Conservation (phyloP, 2,329 filamentous ascomycete species). For the Paracamarosporium sp. region DNA sequence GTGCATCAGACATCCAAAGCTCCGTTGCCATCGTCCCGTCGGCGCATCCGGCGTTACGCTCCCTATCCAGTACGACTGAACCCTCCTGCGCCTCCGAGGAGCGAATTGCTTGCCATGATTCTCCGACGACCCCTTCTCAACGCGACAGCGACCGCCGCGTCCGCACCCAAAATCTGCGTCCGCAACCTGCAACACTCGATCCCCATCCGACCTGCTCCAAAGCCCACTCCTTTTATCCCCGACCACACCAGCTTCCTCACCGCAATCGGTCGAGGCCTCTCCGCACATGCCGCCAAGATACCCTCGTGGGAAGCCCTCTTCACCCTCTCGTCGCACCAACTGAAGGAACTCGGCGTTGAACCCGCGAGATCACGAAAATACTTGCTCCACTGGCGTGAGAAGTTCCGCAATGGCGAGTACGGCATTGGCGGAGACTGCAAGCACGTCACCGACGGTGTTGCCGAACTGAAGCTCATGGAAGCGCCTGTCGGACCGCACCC, state of each 20-base stretch:
- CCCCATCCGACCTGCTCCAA: slow-evolving; percentile 60
- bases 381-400: slow-evolving; percentile 84
- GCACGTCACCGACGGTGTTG: slow-evolving; percentile 68
- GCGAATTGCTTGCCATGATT: too few relatives aligned
- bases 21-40: neutral
- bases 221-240: slow-evolving; percentile 84
- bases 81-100: neutral
- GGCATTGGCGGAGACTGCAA: slow-evolving; percentile 84
- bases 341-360: slow-evolving; percentile 84
- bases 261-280: slow-evolving; percentile 87
- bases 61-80: neutral
- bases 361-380: slow-evolving; percentile 83
- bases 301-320: slow-evolving; percentile 91
- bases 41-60: slow-evolving; percentile 2
- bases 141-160: slow-evolving; percentile 30
- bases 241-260: slow-evolving; percentile 86
- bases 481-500: slow-evolving; percentile 51
- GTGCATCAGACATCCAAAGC: neutral
- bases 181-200: slow-evolving; percentile 50
- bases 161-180: slow-evolving; percentile 34
- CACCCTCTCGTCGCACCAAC: slow-evolving; percentile 75
- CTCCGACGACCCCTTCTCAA: slow-evolving; percentile 42
- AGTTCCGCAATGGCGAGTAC: slow-evolving; percentile 77
- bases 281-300: slow-evolving; percentile 84
- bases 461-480: slow-evolving; percentile 65